A percentile compares a stretch with the other conserved stretches of the same genome.
Conservation (phyloP, 345 rosid species). For the Crucihimalaya himalaica region DNA sequence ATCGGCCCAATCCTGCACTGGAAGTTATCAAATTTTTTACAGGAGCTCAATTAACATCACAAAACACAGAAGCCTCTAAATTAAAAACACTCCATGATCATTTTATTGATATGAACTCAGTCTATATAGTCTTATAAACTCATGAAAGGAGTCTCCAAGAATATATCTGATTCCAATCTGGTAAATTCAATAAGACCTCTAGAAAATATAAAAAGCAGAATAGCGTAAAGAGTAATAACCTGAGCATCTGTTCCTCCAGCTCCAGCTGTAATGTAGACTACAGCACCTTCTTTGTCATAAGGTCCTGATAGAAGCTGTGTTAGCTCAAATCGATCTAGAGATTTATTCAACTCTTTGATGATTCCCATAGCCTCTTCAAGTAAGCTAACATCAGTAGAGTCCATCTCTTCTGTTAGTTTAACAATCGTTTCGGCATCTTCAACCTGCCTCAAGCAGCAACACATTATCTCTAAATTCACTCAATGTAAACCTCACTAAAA, state of each 20-base stretch:
- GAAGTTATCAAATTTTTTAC: constrained; percentile 43
- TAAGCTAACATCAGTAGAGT: constrained; percentile 72
- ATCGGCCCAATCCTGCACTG: constrained; percentile 99
- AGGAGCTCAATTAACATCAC: constrained; percentile 19
- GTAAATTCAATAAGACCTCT: background rate
- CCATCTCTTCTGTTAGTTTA: constrained; percentile 90
- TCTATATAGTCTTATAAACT: background rate
- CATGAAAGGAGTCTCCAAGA: background rate
- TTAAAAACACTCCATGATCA: constrained; percentile 1
- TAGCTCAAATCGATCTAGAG: constrained; percentile 73
- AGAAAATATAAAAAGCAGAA: background rate
- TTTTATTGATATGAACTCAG: background rate
- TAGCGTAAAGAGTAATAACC: constrained; percentile 47
- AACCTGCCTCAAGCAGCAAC: constrained; percentile 45
- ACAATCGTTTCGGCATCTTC: constrained; percentile 94
- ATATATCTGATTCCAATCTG: background rate
- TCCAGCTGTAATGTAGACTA: constrained; percentile 84
- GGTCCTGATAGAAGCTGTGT: constrained; percentile 95
- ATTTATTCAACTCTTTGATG: constrained; percentile 68
- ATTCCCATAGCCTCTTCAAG: constrained; percentile 78
- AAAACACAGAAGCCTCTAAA: background rate
- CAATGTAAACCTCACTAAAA: background rate
- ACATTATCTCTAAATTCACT: background rate
- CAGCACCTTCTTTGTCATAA: constrained; percentile 91
- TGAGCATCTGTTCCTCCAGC: constrained; percentile 99